Evolutionary conservation across 2,329 filamentous ascomycete species (phyloP).

Genomic region (Calonectria pauciramosa): DNA sequence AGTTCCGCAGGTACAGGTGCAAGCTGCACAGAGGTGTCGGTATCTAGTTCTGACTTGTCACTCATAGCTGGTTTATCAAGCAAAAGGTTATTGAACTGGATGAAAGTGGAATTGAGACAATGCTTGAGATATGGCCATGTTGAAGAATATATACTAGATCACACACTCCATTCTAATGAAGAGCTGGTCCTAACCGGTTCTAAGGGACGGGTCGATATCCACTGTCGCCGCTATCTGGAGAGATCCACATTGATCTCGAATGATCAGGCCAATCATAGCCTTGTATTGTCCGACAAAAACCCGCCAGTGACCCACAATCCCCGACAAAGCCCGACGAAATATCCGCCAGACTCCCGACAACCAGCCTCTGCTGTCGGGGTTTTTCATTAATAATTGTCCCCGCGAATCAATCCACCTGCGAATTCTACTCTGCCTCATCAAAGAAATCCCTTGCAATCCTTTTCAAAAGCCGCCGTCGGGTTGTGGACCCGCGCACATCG

Average conservation of each 20-base stretch:
- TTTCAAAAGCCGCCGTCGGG: not conserved
- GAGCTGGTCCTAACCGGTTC: not conserved
- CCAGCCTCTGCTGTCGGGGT: not conserved
- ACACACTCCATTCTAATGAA: not conserved
- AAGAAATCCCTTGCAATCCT: not conserved
- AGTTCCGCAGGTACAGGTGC: not conserved
- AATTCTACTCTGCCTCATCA: not conserved
- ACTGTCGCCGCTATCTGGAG: not conserved
- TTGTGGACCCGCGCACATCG: not conserved
- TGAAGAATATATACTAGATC: not conserved
- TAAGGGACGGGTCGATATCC: not conserved
- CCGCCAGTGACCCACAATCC: not conserved
- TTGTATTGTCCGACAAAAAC: not conserved
- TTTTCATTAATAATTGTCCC: not conserved
- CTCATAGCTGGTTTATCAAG: not conserved
- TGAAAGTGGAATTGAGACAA: not conserved
- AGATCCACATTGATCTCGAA: not conserved
- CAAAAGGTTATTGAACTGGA: not conserved
- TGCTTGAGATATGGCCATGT: not conserved
- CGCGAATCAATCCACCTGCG: not conserved
- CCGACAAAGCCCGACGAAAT: not conserved
- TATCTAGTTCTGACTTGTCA: not conserved
- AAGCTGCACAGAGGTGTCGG: not conserved
- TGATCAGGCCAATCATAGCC: not conserved
- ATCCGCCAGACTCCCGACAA: not conserved